A percentile compares a stretch with the other conserved stretches of the same genome.
phyloP scores from a whole-genome alignment of 306 rosid genomes.

The Prunus fruticosa region DNA sequence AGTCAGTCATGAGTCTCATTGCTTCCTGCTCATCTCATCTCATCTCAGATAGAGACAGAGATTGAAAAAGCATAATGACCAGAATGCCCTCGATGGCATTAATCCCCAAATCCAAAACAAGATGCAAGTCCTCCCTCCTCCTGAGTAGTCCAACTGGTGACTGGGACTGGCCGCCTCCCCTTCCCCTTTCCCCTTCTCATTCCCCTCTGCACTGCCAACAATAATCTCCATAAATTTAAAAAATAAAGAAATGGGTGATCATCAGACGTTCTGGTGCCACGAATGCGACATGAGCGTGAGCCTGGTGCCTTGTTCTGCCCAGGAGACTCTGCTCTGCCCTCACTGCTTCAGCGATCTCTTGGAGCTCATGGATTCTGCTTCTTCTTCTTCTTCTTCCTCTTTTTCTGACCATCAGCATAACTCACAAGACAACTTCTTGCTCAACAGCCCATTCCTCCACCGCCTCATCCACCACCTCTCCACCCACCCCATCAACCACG shows the following conservation, averaged over 20 bases:
- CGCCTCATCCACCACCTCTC: conserved; percentile 44
- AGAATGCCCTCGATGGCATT: neutral
- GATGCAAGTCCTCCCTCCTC: neutral
- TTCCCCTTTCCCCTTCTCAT: neutral
- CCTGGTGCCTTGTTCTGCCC: conserved; percentile 31
- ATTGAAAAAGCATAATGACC: neutral
- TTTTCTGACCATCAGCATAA: neutral
- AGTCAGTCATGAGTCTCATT: neutral
- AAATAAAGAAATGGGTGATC: conserved; percentile 5
- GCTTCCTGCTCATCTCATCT: no score
- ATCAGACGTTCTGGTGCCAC: conserved; percentile 83
- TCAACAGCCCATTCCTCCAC: conserved; percentile 33
- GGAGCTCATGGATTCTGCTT: conserved; percentile 69
- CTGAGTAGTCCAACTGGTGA: neutral
- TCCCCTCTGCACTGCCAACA: neutral
- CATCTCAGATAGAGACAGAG: no score
- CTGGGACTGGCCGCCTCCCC: neutral
- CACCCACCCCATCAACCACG: conserved; percentile 17
- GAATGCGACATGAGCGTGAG: conserved; percentile 90
- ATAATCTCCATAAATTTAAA: neutral
- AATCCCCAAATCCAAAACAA: neutral
- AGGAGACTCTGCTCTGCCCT: conserved; percentile 47
- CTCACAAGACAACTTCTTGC: conserved; percentile 26
- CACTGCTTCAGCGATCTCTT: conserved; percentile 68
- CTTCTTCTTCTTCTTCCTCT: conserved; percentile 33